These are phyloP conservation scores for Citropsis articulata DNA, from an alignment of 345 rosid species.

Conservation along the genomic window DNA sequence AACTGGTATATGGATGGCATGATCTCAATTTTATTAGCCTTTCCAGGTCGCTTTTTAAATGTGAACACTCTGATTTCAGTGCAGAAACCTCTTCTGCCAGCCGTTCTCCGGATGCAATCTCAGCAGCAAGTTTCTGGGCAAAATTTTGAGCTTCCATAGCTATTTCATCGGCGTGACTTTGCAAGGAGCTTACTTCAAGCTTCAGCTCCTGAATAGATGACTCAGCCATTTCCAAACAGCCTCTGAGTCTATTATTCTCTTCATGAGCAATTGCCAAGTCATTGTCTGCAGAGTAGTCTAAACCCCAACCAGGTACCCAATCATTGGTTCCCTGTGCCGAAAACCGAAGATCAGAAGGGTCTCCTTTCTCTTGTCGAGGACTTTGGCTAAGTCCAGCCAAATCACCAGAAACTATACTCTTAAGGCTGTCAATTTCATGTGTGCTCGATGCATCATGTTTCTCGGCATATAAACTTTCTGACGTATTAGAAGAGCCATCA, in stretches of 20 bases:
- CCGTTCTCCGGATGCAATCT: conserved; percentile 79
- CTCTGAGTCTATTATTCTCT: conserved; percentile 77
- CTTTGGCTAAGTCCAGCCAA: conserved; percentile 60
- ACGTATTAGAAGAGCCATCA: conserved; percentile 90
- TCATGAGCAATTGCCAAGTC: conserved; percentile 61
- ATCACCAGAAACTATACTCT: conserved; percentile 74
- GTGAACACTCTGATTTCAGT: conserved; percentile 76
- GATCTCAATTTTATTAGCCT: conserved; percentile 34
- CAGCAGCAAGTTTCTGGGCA: conserved; percentile 65
- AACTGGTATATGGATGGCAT: conserved; percentile 29
- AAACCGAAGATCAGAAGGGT: conserved; percentile 44
- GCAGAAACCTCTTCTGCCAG: conserved; percentile 70
- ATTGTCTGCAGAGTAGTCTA: conserved; percentile 60
- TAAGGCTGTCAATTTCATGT: conserved; percentile 74
- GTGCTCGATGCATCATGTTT: conserved; percentile 74
- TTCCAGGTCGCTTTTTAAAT: conserved; percentile 70
- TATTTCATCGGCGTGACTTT: conserved; percentile 67
- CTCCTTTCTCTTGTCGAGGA: conserved; percentile 51
- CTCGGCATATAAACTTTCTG: conserved; percentile 77
- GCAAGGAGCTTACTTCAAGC: conserved; percentile 65
- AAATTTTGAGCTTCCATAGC: conserved; percentile 64
- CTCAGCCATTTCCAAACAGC: conserved; percentile 75
- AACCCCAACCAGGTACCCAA: conserved; percentile 75
- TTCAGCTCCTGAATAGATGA: conserved; percentile 74
- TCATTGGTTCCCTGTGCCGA: conserved; percentile 43